Percentiles rank a stretch among this genome's conserved stretches.
Conservation (phyloP, 116 monocot species). For the Dioscorea cayenensis region DNA sequence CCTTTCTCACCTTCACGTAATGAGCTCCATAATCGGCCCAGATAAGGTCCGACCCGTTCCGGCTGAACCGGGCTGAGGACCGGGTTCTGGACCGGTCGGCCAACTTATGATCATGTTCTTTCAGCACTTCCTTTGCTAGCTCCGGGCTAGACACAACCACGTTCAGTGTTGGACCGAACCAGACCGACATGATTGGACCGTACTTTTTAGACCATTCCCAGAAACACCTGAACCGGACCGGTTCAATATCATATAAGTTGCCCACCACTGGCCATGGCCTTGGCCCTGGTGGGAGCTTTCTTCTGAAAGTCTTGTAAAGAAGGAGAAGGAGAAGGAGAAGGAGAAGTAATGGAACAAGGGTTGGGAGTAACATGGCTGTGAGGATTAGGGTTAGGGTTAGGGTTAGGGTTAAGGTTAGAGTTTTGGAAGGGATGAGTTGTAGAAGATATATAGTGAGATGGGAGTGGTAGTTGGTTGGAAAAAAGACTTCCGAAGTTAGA, state of each 20-base stretch:
- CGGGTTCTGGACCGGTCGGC: conserved; percentile 15
- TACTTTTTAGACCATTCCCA: conserved; percentile 10
- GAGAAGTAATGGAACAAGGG: neutral
- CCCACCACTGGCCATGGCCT: conserved; percentile 49
- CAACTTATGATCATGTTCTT: conserved; percentile 11
- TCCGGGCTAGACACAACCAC: conserved; percentile 22
- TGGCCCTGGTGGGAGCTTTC: conserved; percentile 39
- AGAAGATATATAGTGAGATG: too few relatives aligned
- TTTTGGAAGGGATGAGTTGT: too few relatives aligned
- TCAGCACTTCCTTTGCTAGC: conserved; percentile 15
- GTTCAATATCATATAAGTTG: conserved; percentile 52
- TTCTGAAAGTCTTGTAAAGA: neutral
- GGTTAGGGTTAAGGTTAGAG: too few relatives aligned
- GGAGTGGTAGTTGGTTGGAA: too few relatives aligned
- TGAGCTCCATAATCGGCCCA: conserved; percentile 52
- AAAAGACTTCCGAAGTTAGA: too few relatives aligned
- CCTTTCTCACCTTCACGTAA: conserved; percentile 45
- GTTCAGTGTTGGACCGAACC: conserved; percentile 16
- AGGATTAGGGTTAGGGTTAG: too few relatives aligned
- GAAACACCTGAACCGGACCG: conserved; percentile 57
- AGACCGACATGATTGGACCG: conserved; percentile 17
- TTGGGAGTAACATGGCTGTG: neutral
- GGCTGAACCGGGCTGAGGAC: conserved; percentile 25
- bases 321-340: neutral
- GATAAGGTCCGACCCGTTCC: conserved; percentile 39